A percentile compares a stretch with the other conserved stretches of the same genome.
These are phyloP conservation scores for Nicotiana attenuata DNA, from an alignment of 257 asterid species.

Conservation along the genomic window DNA sequence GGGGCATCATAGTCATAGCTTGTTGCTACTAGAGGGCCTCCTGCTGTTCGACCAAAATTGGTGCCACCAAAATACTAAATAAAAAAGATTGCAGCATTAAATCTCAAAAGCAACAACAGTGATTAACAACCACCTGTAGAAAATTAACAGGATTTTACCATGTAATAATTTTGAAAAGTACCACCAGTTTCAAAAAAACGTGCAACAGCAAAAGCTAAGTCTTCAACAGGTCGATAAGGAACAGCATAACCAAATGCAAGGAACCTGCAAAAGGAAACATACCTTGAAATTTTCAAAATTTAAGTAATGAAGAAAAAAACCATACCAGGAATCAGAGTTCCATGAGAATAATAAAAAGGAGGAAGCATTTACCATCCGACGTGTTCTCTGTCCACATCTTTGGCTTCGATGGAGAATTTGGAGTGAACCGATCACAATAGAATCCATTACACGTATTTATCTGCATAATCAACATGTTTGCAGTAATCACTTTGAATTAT, in stretches of 20 bases:
- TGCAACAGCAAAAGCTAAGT: slow-evolving; percentile 83
- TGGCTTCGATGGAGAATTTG: slow-evolving; percentile 67
- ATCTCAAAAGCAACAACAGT: not conserved
- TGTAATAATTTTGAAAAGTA: slow-evolving; percentile 78
- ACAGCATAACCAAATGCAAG: slow-evolving; percentile 76
- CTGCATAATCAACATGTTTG: slow-evolving; percentile 33
- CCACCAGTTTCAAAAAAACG: slow-evolving; percentile 81
- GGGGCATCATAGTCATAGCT: slow-evolving; percentile 91
- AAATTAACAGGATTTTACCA: slow-evolving; percentile 37
- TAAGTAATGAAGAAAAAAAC: not conserved
- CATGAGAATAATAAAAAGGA: not conserved
- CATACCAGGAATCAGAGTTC: not conserved
- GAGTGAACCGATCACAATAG: slow-evolving; percentile 66
- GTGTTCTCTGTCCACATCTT: slow-evolving; percentile 81
- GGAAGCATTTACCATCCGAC: slow-evolving; percentile 56
- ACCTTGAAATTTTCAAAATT: not conserved
- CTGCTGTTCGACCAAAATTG: slow-evolving; percentile 82
- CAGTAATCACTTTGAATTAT: not conserved
- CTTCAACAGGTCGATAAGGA: slow-evolving; percentile 78
- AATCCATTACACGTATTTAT: slow-evolving; percentile 83
- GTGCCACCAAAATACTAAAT: slow-evolving; percentile 81
- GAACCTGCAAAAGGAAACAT: slow-evolving; percentile 42
- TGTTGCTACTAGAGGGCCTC: slow-evolving; percentile 76
- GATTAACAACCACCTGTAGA: not conserved
- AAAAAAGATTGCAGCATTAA: not conserved